Conservation (phyloP, 1,139 yeast species). For the Yamadazyma spencermartinsiae region DNA sequence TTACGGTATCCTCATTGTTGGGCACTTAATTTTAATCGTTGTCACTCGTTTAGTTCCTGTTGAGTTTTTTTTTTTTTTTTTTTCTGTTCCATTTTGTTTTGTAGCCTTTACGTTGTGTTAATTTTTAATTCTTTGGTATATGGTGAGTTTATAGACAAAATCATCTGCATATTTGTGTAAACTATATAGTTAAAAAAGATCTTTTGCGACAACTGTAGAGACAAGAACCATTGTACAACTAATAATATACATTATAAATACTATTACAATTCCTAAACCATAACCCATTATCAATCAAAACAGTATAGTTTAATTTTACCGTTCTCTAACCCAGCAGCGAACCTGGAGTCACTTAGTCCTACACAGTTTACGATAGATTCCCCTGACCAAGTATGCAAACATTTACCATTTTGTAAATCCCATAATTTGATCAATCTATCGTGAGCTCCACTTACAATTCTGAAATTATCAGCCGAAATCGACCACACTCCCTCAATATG, state of each 20-base stretch:
- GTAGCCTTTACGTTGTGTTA: background rate
- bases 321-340: slow-evolving; percentile 87
- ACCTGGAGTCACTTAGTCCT: slow-evolving; percentile 82
- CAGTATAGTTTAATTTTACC: slow-evolving; percentile 83
- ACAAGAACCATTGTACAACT: background rate
- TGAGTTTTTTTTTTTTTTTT: background rate
- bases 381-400: slow-evolving; percentile 87
- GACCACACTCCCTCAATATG: slow-evolving; percentile 99
- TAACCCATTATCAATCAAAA: slow-evolving; percentile 47
- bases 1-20: slow-evolving; percentile 30
- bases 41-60: background rate
- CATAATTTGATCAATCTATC: slow-evolving; percentile 88
- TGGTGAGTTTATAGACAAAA: slow-evolving; percentile 1
- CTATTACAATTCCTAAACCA: background rate
- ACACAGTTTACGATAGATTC: slow-evolving; percentile 81
- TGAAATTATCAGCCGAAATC: slow-evolving; percentile 89
- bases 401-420: slow-evolving; percentile 92
- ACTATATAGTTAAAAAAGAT: slow-evolving; percentile 1
- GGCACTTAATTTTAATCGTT: slow-evolving; percentile 14
- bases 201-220: background rate
- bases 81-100: background rate
- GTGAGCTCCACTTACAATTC: slow-evolving; percentile 92
- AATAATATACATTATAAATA: background rate
- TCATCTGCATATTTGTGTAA: background rate
- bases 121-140: slow-evolving; percentile 1